Percentiles rank a stretch among this genome's conserved stretches.
These are phyloP conservation scores for Sclerotinia minor DNA, from an alignment of 2,329 filamentous ascomycete genomes.

Conservation along the genomic window DNA sequence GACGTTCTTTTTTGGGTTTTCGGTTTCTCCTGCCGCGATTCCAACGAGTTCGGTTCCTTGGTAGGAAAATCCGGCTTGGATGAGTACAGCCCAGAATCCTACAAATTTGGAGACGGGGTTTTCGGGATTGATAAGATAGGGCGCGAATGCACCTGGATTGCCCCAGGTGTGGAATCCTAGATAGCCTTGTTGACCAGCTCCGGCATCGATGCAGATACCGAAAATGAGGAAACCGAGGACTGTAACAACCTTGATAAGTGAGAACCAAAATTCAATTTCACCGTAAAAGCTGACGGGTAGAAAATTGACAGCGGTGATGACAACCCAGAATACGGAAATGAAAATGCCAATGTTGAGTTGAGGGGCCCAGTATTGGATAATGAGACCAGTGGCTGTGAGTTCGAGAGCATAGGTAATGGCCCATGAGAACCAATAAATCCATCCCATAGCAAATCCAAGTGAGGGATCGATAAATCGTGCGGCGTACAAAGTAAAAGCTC, in stretches of 20 bases:
- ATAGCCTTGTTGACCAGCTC: slow-evolving; percentile 59
- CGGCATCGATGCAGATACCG: slow-evolving; percentile 71
- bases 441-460: slow-evolving; percentile 75
- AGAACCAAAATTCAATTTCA: slow-evolving; percentile 78
- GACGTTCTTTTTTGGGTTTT: slow-evolving; percentile 59
- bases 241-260: slow-evolving; percentile 73
- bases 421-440: slow-evolving; percentile 84
- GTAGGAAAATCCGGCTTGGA: slow-evolving; percentile 52
- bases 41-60: slow-evolving; percentile 65
- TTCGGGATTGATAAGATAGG: slow-evolving; percentile 55
- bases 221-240: slow-evolving; percentile 76
- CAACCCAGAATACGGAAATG: slow-evolving; percentile 70
- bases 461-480: slow-evolving; percentile 72
- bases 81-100: slow-evolving; percentile 66
- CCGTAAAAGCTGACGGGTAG: slow-evolving; percentile 72
- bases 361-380: slow-evolving; percentile 73
- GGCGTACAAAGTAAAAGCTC: slow-evolving; percentile 75
- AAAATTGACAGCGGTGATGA: slow-evolving; percentile 69
- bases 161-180: slow-evolving; percentile 61
- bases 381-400: slow-evolving; percentile 68
- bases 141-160: slow-evolving; percentile 61
- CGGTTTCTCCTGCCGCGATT: slow-evolving; percentile 66
- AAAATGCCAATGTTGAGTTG: slow-evolving; percentile 67
- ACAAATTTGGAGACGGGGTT: slow-evolving; percentile 51
- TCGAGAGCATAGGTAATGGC: slow-evolving; percentile 72